Evolutionary conservation across 441 rosid species (phyloP).

Genomic region (Rhodomyrtus psidioides): DNA sequence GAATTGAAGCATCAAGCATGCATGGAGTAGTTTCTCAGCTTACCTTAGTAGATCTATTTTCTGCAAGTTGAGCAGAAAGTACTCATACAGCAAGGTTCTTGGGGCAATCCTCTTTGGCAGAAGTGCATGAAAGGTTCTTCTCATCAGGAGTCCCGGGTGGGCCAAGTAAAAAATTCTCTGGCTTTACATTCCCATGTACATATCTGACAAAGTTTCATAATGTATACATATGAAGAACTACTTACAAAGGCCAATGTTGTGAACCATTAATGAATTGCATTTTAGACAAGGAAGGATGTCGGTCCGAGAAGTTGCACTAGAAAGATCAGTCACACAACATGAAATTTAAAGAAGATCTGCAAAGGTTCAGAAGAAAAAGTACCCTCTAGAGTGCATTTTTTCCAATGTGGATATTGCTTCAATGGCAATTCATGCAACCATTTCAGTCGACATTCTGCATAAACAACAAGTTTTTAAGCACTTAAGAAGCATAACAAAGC

Average conservation of each 20-base stretch:
- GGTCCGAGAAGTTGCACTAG: background rate
- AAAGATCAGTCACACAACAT: background rate
- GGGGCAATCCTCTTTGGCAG: too few relatives aligned
- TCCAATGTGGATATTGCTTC: conserved; percentile 93
- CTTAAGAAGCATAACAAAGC: background rate
- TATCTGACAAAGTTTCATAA: background rate
- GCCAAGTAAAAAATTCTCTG: conserved; percentile 5
- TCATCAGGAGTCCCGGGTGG: background rate
- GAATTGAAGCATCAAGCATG: background rate
- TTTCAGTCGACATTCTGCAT: conserved; percentile 84
- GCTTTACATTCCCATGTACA: conserved; percentile 2
- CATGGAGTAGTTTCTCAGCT: conserved; percentile 3
- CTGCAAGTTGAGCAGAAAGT: conserved; percentile 46
- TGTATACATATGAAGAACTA: background rate
- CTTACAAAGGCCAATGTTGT: background rate
- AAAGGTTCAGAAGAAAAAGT: background rate
- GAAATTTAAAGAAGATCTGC: background rate
- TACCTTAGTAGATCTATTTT: conserved; percentile 26
- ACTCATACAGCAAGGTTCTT: conserved; percentile 52
- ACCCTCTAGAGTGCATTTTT: conserved; percentile 89
- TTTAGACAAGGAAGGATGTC: background rate
- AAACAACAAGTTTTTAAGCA: background rate
- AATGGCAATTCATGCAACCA: conserved; percentile 98
- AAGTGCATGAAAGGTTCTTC: background rate
- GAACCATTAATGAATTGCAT: background rate